phyloP scores from a whole-genome alignment of 257 asterid genomes.

The Nicotiana knightiana region DNA sequence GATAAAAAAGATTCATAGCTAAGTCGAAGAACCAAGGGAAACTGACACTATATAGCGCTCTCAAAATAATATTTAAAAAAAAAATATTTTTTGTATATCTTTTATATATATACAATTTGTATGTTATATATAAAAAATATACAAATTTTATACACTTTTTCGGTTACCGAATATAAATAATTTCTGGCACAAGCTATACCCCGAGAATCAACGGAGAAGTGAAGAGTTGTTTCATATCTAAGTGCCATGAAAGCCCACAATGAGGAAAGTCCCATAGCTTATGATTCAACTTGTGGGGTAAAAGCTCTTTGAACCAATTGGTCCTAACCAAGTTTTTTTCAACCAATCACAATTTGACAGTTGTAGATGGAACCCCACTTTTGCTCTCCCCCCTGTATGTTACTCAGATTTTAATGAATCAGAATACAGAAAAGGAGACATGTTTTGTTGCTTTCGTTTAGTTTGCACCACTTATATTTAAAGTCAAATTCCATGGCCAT shows the following conservation, averaged over 20 bases:
- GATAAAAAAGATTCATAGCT: neutral
- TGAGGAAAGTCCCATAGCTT: neutral
- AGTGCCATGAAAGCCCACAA: constrained; percentile 20
- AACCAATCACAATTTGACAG: neutral
- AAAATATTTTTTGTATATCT: too few relatives aligned
- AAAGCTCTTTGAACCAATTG: neutral
- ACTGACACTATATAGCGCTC: too few relatives aligned
- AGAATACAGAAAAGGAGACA: constrained; percentile 11
- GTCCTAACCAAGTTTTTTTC: neutral
- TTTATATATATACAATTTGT: too few relatives aligned
- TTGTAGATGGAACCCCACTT: neutral
- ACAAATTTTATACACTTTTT: too few relatives aligned
- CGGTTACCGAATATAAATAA: too few relatives aligned
- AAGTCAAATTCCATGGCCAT: constrained; percentile 33
- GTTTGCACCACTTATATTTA: constrained; percentile 39
- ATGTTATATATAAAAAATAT: too few relatives aligned
- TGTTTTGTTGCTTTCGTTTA: constrained; percentile 53
- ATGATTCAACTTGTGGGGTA: constrained; percentile 10
- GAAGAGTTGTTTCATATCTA: constrained; percentile 6
- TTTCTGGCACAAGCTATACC: too few relatives aligned
- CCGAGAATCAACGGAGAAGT: neutral
- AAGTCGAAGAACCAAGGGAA: neutral
- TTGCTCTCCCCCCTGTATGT: neutral
- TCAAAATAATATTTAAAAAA: too few relatives aligned
- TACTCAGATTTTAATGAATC: neutral